Evolutionary conservation across 495 filamentous ascomycete species (phyloP).

Genomic region (Aspergillus sparsus): DNA sequence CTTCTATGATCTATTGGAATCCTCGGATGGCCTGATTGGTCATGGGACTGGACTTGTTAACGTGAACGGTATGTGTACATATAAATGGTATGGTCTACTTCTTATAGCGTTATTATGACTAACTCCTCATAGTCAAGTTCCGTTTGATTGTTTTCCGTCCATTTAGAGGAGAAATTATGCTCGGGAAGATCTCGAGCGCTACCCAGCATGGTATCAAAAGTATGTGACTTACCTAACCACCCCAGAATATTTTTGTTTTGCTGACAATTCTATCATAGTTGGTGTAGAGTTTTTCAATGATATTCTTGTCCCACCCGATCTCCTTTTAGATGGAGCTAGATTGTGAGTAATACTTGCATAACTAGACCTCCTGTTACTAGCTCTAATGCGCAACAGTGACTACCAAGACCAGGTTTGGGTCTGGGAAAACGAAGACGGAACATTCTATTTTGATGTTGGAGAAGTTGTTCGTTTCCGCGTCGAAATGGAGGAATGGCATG

Average conservation of each 20-base stretch:
- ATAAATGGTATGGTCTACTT: not conserved
- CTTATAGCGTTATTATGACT: not conserved
- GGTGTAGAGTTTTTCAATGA: conserved; percentile 88
- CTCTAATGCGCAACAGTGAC: conserved; percentile 52
- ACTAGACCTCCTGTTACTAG: not conserved
- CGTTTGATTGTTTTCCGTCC: conserved; percentile 91
- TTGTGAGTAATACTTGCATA: conserved; percentile 58
- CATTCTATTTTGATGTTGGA: conserved; percentile 82
- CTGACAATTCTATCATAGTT: conserved; percentile 50
- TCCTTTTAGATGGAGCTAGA: conserved; percentile 68
- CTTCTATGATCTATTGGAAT: conserved; percentile 80
- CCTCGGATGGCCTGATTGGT: conserved; percentile 89
- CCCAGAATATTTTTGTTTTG: not conserved
- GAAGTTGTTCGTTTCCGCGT: conserved; percentile 86
- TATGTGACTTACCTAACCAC: conserved; percentile 37
- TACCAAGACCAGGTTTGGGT: conserved; percentile 74
- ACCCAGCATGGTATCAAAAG: conserved; percentile 72
- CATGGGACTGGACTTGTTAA: conserved; percentile 87
- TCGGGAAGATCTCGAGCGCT: conserved; percentile 75
- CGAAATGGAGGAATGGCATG: conserved; percentile 81
- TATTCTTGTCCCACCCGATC: conserved; percentile 71
- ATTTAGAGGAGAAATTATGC: conserved; percentile 86
- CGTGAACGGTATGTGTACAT: conserved; percentile 69
- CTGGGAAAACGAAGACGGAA: conserved; percentile 71
- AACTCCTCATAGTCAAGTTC: conserved; percentile 69